Base-by-base conservation (phyloP, 805 yeast species). In the Zygoascus biomembranicola region DNA sequence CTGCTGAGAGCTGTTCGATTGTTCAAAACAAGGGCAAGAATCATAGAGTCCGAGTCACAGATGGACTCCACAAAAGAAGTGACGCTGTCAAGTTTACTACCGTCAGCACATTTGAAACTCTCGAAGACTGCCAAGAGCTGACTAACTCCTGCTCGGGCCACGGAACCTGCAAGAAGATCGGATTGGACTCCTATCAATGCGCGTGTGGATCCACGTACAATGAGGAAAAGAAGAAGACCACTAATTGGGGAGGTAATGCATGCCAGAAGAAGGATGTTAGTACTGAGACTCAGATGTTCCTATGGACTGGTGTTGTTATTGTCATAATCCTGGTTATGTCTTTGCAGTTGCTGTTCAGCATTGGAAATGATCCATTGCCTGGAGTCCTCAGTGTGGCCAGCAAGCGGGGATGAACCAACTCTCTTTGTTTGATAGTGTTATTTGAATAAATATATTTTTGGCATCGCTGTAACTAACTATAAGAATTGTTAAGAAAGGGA, bases 251-350 rank as follows among this genome's bases (percentile, higher is more conserved):
- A 14, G 76, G 76, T 18, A 56, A 55, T 54, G 79, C 80, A 56
- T 86, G 94, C 67, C 73, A 77, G 61, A 85, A 85, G 75, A 75
- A 74, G 61, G 90, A 87, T 62, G 75, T 85, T 55, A 76, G 85
- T 46, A 74, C 78, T 2, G 81, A 81, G 67, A 81, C 85, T 60
- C 80, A 85, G 63, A 74, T 86, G 61, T 73, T 85, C 58, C 77
- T 85, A 61, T 85, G 92, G 89, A 75, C 87, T 2, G 68, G 77
- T 11, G 58, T 84, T 11, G 77, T 75, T 2, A 66, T 82, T 51
- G 49, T 74, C 37, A 67, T 72, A 9, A 67, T 78, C 19, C 69
- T 80, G 47, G 79, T 68, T 41, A 68, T 67, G 4, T 86, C 84
- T 42, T 66, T 83, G 55, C 74, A 76, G 60, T 73, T 85, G 54